Conservation (phyloP, 2,329 filamentous ascomycete genomes). For the Beauveria scarabaeidicola region DNA sequence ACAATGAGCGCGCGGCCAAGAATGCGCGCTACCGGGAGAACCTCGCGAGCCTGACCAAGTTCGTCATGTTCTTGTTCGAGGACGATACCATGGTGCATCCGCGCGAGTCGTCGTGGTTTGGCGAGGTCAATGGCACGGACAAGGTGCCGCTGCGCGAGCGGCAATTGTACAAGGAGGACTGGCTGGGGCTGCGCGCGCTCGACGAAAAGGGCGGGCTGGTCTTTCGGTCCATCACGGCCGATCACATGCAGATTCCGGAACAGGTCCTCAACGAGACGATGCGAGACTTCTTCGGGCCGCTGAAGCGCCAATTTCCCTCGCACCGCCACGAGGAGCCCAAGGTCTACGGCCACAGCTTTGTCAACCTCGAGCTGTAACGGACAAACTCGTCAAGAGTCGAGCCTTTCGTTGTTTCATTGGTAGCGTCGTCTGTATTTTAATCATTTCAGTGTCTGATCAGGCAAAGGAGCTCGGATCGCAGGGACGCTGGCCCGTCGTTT, state of each 20-base stretch:
- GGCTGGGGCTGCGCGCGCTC: slow-evolving; percentile 74
- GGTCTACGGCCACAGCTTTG: not conserved
- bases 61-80: slow-evolving; percentile 85
- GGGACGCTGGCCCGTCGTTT: not conserved
- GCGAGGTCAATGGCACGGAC: slow-evolving; percentile 67
- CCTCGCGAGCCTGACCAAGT: slow-evolving; percentile 59
- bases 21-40: slow-evolving; percentile 66
- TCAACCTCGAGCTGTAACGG: slow-evolving; percentile 6
- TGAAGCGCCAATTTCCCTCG: slow-evolving; percentile 28
- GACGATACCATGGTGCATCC: slow-evolving; percentile 81
- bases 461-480: not conserved
- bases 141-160: slow-evolving; percentile 61
- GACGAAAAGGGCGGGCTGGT: slow-evolving; percentile 71
- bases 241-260: slow-evolving; percentile 73
- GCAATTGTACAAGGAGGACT: slow-evolving; percentile 78
- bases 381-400: not conserved
- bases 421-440: not conserved
- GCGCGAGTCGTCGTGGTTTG: slow-evolving; percentile 86
- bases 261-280: slow-evolving; percentile 59
- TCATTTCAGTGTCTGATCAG: not conserved
- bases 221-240: slow-evolving; percentile 64
- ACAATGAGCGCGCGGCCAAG: slow-evolving; percentile 77
- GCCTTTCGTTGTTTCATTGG: not conserved
- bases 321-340: slow-evolving; percentile 14
- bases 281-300: slow-evolving; percentile 54